Evolutionary conservation across 495 filamentous ascomycete genomes (phyloP).

Genomic region (Aspergillus panamensis): DNA sequence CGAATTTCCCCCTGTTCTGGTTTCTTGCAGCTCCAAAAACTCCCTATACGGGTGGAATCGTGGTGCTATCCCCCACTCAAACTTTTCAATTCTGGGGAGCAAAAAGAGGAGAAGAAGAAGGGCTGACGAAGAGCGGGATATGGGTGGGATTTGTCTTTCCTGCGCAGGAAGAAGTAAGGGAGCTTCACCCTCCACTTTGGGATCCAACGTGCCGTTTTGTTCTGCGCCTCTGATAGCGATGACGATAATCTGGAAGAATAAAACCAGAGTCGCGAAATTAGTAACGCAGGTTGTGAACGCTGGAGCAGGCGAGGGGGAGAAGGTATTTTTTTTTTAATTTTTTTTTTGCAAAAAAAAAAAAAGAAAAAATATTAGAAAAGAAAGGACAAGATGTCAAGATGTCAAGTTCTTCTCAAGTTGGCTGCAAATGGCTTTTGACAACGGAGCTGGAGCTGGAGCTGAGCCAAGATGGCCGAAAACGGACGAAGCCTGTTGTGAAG

Average conservation of each 20-base stretch:
- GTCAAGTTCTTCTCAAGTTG: not conserved
- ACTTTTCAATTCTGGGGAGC: not conserved
- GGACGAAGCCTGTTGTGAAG: slow-evolving; percentile 8
- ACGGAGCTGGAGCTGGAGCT: slow-evolving; percentile 4
- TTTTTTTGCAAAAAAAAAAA: not conserved
- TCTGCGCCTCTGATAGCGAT: slow-evolving; percentile 6
- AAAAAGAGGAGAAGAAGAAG: not conserved
- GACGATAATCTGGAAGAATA: not conserved
- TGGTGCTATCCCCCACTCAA: too few relatives aligned
- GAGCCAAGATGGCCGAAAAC: slow-evolving; percentile 13
- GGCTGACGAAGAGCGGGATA: not conserved
- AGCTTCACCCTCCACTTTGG: slow-evolving; percentile 10
- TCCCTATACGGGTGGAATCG: too few relatives aligned
- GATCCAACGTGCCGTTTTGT: slow-evolving; percentile 4
- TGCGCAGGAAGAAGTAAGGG: slow-evolving; percentile 11
- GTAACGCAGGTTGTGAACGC: not conserved
- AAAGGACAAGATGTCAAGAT: not conserved
- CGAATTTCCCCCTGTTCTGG: not conserved
- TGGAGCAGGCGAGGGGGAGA: not conserved
- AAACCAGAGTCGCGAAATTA: not conserved
- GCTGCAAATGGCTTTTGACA: slow-evolving; percentile 5
- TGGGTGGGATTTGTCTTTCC: not conserved
- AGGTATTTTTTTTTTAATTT: not conserved
- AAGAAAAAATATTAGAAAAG: slow-evolving; percentile 6
- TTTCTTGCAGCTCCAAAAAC: not conserved